These are phyloP conservation scores for Nitzschia sp. DNA, from an alignment of 108 stramenopile genomes.

Conservation along the genomic window DNA sequence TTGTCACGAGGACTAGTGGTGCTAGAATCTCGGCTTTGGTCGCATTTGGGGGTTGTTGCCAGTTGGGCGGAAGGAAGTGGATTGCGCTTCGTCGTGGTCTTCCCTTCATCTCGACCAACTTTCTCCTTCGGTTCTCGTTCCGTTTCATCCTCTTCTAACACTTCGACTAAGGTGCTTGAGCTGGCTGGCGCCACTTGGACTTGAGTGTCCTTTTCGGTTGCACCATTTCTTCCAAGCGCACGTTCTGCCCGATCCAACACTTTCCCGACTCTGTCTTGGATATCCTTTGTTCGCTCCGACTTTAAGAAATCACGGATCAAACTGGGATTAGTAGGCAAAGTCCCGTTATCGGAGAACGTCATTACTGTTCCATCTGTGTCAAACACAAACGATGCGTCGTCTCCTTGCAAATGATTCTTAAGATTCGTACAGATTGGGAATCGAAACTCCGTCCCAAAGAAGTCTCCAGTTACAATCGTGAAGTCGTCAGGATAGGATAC, in stretches of 20 bases:
- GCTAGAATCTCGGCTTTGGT: no score
- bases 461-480: conserved; percentile 8
- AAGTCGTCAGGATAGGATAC: conserved; percentile 13
- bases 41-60: no score
- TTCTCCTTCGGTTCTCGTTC: no score
- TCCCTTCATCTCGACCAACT: no score
- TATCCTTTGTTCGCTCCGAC: not conserved
- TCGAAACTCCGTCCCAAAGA: conserved; percentile 25
- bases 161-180: no score
- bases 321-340: not conserved
- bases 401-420: not conserved
- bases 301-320: not conserved
- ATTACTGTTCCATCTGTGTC: not conserved
- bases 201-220: no score
- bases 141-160: no score
- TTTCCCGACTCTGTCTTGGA: not conserved
- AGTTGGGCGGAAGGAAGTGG: no score
- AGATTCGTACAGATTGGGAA: conserved; percentile 26
- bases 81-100: no score
- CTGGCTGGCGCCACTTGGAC: no score
- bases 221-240: not conserved
- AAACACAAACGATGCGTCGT: not conserved
- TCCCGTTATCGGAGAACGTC: not conserved
- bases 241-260: not conserved
- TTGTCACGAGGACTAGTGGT: no score